Evolutionary conservation across 306 rosid species (phyloP).

Genomic region (Styphnolobium japonicum): DNA sequence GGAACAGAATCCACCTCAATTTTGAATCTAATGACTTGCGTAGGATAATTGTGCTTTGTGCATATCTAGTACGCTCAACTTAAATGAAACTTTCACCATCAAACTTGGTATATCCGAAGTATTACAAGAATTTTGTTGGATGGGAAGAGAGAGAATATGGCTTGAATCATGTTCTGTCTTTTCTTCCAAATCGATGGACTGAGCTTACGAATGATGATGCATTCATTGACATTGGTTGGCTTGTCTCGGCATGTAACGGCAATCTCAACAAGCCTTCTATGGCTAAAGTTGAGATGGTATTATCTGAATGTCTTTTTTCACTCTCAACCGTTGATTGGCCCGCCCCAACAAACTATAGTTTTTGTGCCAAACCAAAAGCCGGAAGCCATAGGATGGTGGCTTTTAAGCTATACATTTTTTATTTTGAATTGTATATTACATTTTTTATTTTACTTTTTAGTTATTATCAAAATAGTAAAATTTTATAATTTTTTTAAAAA

Average conservation of each 20-base stretch:
- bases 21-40: not conserved
- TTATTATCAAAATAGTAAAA: not conserved
- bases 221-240: not conserved
- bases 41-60: not conserved
- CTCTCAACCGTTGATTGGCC: not conserved
- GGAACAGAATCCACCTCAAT: not conserved
- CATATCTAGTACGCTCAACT: not conserved
- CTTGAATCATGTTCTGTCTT: not conserved
- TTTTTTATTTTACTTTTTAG: not conserved
- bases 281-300: not conserved
- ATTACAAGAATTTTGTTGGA: not conserved
- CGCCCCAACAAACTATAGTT: not conserved
- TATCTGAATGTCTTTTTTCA: not conserved
- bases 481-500: not conserved
- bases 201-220: not conserved
- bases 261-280: not conserved
- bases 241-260: not conserved
- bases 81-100: not conserved
- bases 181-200: not conserved
- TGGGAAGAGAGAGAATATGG: not conserved
- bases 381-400: not conserved
- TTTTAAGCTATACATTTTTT: not conserved
- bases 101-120: not conserved
- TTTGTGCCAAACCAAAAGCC: too few species aligned
- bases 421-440: not conserved